phyloP scores from a whole-genome alignment of 2,329 filamentous ascomycete genomes.

The Pseudofabraea citricarpa region DNA sequence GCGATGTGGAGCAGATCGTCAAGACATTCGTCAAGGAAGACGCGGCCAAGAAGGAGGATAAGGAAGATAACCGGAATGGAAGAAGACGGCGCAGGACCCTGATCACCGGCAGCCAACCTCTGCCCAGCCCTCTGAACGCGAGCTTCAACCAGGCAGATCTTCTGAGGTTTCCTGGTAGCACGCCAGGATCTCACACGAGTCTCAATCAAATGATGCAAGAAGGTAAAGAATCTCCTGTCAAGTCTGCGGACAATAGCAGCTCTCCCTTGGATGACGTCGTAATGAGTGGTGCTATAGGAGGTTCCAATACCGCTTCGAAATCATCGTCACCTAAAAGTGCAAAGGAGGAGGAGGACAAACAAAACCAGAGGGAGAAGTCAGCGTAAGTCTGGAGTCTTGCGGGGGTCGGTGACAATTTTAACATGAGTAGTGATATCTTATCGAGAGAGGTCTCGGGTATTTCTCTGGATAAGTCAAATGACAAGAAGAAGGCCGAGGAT shows the following conservation, averaged over 20 bases:
- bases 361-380: conserved; percentile 86
- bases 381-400: conserved; percentile 59
- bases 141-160: conserved; percentile 80
- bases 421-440: conserved; percentile 66
- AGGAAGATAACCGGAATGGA: conserved; percentile 89
- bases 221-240: conserved; percentile 49
- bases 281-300: conserved; percentile 51
- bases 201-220: conserved; percentile 82
- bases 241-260: conserved; percentile 27
- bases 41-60: conserved; percentile 51
- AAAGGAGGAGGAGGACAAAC: conserved; percentile 52
- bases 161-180: conserved; percentile 48
- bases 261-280: conserved; percentile 38
- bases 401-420: conserved; percentile 3
- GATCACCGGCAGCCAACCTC: conserved; percentile 93
- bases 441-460: conserved; percentile 93
- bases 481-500: conserved; percentile 55
- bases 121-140: conserved; percentile 90
- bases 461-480: conserved; percentile 77
- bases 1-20: conserved; percentile 97
- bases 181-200: conserved; percentile 64
- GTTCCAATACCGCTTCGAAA: conserved; percentile 15
- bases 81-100: conserved; percentile 84
- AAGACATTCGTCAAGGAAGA: conserved; percentile 92
- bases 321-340: conserved; percentile 45